phyloP scores from a whole-genome alignment of 2,329 filamentous ascomycete species.

The Madurella mycetomatis region DNA sequence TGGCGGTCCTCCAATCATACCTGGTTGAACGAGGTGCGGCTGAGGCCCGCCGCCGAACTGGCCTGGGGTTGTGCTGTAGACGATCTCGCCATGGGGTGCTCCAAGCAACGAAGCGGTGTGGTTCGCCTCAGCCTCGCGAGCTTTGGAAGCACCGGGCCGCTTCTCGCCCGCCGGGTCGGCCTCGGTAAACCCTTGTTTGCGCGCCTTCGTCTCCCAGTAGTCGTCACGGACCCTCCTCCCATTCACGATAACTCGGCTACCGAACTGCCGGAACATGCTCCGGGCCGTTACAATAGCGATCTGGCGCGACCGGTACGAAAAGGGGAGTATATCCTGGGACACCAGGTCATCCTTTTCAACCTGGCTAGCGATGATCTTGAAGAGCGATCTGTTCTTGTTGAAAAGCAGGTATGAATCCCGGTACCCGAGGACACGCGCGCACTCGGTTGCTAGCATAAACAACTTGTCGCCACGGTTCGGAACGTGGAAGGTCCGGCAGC shows the following conservation, averaged over 20 bases:
- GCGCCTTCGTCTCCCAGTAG: constrained; percentile 96
- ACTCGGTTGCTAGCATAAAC: constrained; percentile 98
- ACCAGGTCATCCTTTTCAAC: constrained; percentile 96
- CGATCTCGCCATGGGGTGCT: constrained; percentile 76
- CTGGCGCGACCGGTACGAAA: constrained; percentile 96
- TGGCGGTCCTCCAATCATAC: constrained; percentile 61
- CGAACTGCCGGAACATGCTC: constrained; percentile 98
- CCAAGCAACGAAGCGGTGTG: constrained; percentile 58
- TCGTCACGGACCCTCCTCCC: constrained; percentile 91
- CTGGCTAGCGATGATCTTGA: constrained; percentile 96
- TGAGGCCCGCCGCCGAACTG: constrained; percentile 64
- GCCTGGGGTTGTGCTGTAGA: constrained; percentile 71
- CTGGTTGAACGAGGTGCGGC: constrained; percentile 65
- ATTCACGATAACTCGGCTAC: constrained; percentile 85
- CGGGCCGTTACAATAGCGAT: constrained; percentile 96
- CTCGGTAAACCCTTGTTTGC: constrained; percentile 97
- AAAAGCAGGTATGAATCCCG: constrained; percentile 97
- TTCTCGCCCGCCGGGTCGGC: constrained; percentile 95
- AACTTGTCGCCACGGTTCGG: constrained; percentile 87
- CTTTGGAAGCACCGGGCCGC: constrained; percentile 84
- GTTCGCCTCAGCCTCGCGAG: constrained; percentile 70
- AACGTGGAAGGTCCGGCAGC: constrained; percentile 89
- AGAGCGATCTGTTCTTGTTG: constrained; percentile 96
- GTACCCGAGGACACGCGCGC: constrained; percentile 87
- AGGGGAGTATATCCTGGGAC: constrained; percentile 88